Evolutionary conservation across 1,284 basidiomycete species (phyloP).

Genomic region (Exsudoporus floridanus): DNA sequence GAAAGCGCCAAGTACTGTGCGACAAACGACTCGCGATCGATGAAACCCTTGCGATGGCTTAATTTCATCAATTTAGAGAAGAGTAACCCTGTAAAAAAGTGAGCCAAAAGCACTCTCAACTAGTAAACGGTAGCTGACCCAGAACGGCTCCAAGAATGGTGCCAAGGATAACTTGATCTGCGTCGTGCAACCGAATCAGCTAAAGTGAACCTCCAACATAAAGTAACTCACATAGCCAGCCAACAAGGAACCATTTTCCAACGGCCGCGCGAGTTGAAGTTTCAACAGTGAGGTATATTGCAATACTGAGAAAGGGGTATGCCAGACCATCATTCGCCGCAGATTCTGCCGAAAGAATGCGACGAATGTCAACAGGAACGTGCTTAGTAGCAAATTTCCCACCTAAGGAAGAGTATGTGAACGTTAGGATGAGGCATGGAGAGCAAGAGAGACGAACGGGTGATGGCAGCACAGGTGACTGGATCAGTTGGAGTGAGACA

Average conservation of each 20-base stretch:
- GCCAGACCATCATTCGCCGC: constrained; percentile 87
- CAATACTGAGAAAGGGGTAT: constrained; percentile 88
- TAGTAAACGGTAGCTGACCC: constrained; percentile 41
- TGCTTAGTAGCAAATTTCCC: constrained; percentile 88
- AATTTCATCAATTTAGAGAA: constrained; percentile 85
- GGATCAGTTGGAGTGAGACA: constrained; percentile 95
- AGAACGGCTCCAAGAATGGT: constrained; percentile 73
- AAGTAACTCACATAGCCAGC: constrained; percentile 65
- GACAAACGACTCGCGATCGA: constrained; percentile 90
- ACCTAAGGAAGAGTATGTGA: constrained; percentile 53
- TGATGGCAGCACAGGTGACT: constrained; percentile 55
- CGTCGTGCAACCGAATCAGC: constrained; percentile 4
- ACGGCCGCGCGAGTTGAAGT: constrained; percentile 62
- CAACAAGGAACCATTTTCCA: constrained; percentile 78
- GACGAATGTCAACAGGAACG: constrained; percentile 82
- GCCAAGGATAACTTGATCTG: constrained; percentile 87
- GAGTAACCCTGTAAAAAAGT: constrained; percentile 46
- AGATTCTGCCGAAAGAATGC: constrained; percentile 87
- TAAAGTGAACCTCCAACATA: background rate
- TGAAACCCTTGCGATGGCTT: constrained; percentile 71
- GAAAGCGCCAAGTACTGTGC: constrained; percentile 87
- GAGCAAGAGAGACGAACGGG: constrained; percentile 23
- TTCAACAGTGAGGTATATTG: constrained; percentile 84
- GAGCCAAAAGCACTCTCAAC: background rate
- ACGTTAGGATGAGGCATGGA: background rate